Base-by-base conservation (phyloP, 2,329 filamentous ascomycete species). In the Polytolypa hystricis region DNA sequence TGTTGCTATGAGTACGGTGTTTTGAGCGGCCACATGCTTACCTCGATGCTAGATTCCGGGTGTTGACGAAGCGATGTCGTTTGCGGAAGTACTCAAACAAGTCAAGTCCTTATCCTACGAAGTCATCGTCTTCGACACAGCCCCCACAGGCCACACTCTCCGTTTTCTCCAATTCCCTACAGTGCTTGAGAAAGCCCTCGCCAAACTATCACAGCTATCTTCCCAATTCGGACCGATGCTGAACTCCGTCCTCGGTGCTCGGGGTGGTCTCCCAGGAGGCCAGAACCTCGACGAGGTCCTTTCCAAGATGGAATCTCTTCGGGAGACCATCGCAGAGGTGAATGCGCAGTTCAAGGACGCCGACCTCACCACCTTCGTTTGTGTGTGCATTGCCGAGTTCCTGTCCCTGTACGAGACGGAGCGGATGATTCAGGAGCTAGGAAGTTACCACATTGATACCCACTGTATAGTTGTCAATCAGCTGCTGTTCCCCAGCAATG, bases 1-100 rank as follows among this genome's bases (percentile, higher is more conserved):
- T 25, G 7, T n/a, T 25, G n/a, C n/a, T n/a, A n/a, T n/a, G n/a
- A n/a, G n/a, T n/a, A n/a, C n/a, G n/a, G n/a, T n/a, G n/a, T n/a
- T n/a, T n/a, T n/a, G n/a, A n/a, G n/a, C n/a, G n/a, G n/a, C n/a
- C n/a, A n/a, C n/a, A n/a, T n/a, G n/a, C n/a, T n/a, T n/a, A n/a
- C n/a, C n/a, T n/a, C 36, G 11, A 23, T n/a, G n/a, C 8, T 50
- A 93, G 84, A 98, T 98, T 44, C 91, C 91, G 12, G 91, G 91
- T 65, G 93, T 98, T 44, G 91, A 98, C 59, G 91, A 98, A 65
- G 91, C 91, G 61, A 98, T 98, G 91, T 95, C 87, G 39, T 98
- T 98, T 57, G 91, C 91, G 59, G 91, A 98, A 68, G 91, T 98
- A 46, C 74, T 98, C 54, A 98, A 98, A 66, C 91, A 98, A 65